phyloP scores from a whole-genome alignment of 2,329 filamentous ascomycete genomes.

The Exophiala sp. region DNA sequence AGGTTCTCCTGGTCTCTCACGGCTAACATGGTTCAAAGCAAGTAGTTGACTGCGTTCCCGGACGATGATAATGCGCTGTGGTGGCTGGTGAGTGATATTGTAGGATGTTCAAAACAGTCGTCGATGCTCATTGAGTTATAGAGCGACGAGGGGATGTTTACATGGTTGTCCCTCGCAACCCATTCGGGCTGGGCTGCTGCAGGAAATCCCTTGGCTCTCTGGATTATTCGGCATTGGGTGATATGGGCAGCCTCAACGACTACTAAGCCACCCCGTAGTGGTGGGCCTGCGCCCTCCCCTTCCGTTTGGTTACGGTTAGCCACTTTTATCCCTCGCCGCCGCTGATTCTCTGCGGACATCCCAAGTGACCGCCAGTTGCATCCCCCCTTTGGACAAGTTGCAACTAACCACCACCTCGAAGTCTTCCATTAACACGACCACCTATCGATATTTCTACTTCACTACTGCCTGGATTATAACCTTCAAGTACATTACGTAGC shows the following conservation, averaged over 20 bases:
- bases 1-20: constrained; percentile 83
- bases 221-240: not conserved
- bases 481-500: not conserved
- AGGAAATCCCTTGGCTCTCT: not conserved
- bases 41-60: too few species aligned
- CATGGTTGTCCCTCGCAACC: constrained; percentile 20
- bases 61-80: constrained; percentile 9
- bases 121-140: not conserved
- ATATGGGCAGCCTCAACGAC: too few species aligned
- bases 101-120: not conserved
- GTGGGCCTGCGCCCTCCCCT: constrained; percentile 6
- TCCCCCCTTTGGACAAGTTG: constrained; percentile 8
- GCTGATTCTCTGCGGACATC: constrained; percentile 11
- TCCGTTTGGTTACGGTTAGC: not conserved
- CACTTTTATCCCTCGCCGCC: constrained; percentile 3
- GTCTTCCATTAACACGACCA: not conserved
- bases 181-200: not conserved
- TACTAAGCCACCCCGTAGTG: not conserved
- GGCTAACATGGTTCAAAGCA: constrained; percentile 59
- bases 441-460: constrained; percentile 1
- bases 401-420: constrained; percentile 3
- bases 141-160: constrained; percentile 12
- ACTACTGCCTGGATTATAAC: not conserved
- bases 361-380: constrained; percentile 21
- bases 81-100: too few species aligned